Evolutionary conservation across 306 rosid species (phyloP), one percentile per base, ranked within the genome.

Genomic region (Pterocarpus macrocarpus): DNA sequence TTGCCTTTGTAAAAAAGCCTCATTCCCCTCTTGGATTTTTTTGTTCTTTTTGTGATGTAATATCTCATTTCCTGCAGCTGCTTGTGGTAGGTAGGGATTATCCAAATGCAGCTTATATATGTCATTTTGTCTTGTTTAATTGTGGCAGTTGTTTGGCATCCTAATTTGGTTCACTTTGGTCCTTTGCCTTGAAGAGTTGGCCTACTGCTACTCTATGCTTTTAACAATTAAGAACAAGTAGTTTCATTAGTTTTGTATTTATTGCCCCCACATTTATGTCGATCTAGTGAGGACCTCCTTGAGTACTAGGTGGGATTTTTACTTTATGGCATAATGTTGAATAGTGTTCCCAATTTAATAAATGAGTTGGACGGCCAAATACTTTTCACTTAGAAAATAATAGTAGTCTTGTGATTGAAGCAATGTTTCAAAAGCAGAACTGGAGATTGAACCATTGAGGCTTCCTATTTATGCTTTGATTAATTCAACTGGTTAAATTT

Each of bases 1-100:
- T 81, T 70, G 85, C 86, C 82, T 66, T 55, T 90, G 91, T 83
- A 86, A 82, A 80, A 71, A 79, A 61, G 44, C 47, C 30, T n/a
- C 61, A 55, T 55, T 55, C 61, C 36, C 33, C 41, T 16, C 52
- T 17, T 39, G 2, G 12, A 35, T 16, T 75, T 6, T 80, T 17
- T 39, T 22, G 30, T 49, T 30, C 4, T 38, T 38, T 53, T 70
- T 67, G 71, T 52, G 30, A 58, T 88, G 86, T 85, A 88, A 77
- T 38, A 73, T 80, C 77, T 77, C 68, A 67, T 76, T 81, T 72
- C 43, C 47, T 44, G 76, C 34, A 81, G 82, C 83, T 76, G 76
- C 72, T 78, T 70, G 55, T 77, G 67, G 67, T 65, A 65, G 83
- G 73, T 55, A 73, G 76, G 61, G 58, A 64, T 38, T 22, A 6